phyloP scores from a whole-genome alignment of 2,329 filamentous ascomycete species.

The Zelopaecilomyces penicillatus region DNA sequence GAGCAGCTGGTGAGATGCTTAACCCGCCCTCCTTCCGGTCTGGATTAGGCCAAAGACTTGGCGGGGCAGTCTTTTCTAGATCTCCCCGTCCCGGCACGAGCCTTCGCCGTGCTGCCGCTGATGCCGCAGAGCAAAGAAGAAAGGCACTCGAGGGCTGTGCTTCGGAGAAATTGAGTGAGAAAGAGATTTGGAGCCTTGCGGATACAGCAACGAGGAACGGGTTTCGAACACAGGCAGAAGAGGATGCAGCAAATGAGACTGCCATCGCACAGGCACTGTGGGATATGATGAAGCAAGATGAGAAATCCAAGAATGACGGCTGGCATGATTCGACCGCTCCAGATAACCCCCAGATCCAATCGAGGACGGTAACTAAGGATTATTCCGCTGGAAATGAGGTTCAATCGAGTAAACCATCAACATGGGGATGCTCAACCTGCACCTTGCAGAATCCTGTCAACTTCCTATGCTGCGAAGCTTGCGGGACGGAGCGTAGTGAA shows the following conservation, averaged over 20 bases:
- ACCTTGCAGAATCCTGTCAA: constrained; percentile 46
- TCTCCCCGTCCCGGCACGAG: constrained; percentile 47
- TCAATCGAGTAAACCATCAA: neutral
- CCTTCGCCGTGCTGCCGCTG: constrained; percentile 63
- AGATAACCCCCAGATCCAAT: neutral
- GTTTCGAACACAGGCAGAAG: constrained; percentile 75
- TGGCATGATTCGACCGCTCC: constrained; percentile 3
- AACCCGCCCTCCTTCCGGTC: constrained; percentile 46
- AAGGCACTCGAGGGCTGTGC: constrained; percentile 66
- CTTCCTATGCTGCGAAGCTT: constrained; percentile 50
- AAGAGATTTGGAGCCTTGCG: constrained; percentile 56
- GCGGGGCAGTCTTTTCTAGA: constrained; percentile 40
- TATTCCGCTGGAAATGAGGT: neutral
- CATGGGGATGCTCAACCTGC: constrained; percentile 48
- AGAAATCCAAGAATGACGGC: neutral
- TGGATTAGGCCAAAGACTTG: constrained; percentile 64
- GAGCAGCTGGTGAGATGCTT: constrained; percentile 65
- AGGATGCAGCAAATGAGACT: constrained; percentile 79
- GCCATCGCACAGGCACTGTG: constrained; percentile 81
- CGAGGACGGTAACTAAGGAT: too few species aligned
- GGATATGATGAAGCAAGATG: constrained; percentile 70
- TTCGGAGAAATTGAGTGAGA: constrained; percentile 57
- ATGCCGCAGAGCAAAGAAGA: constrained; percentile 61
- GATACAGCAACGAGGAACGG: constrained; percentile 60
- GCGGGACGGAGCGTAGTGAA: constrained; percentile 34